Base-by-base conservation (phyloP, 176 grass and related monocot species). In the Otatea glauca region DNA sequence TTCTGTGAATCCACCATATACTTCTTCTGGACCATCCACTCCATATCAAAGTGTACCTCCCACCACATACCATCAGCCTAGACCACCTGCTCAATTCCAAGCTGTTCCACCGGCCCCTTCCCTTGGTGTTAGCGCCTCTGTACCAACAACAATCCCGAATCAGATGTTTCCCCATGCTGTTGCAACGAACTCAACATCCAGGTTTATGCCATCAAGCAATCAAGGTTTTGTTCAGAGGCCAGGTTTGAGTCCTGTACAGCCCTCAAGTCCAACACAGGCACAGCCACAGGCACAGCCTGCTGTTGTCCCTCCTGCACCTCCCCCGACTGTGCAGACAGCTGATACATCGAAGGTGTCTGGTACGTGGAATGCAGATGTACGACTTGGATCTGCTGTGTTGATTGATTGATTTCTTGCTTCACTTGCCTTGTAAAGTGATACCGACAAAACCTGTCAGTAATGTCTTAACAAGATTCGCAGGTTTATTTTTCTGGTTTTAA, bases 261-360 rank as follows among this genome's bases (percentile, higher is more conserved):
- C 96, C 60, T 99, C 90, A 62, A 99, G 91, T 88, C 93, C 96
- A 45, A 91, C 89, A 78, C 86, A 91, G 53, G 87, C 54, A 44
- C 87, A 92, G 43, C 62, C 82, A 44, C 83, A 84, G 35, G 17
- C 65, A 25, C 89, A 96, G 63, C 70, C 88, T 76, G 59, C 66
- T 16, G 56, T 49, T 88, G 65, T 80, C 32, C 88, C 96, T 77
- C 79, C 89, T 77, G 91, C 91, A 77, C 96, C 93, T 81, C 81
- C 96, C 65, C 84, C 84, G 24, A 99, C 96, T 42, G 88, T 99
- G 60, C 91, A 92, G 83, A 94, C 96, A 73, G 96, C 80, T 75
- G 93, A 99, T 91, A 99, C 91, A 45, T 94, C 92, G n/a, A 99
- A 94, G 61, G 93, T 96, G 37, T 92, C 93, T 81, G 96, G 96